Evolutionary conservation across 2,329 filamentous ascomycete species (phyloP).

Genomic region (Trichoderma sp.): DNA sequence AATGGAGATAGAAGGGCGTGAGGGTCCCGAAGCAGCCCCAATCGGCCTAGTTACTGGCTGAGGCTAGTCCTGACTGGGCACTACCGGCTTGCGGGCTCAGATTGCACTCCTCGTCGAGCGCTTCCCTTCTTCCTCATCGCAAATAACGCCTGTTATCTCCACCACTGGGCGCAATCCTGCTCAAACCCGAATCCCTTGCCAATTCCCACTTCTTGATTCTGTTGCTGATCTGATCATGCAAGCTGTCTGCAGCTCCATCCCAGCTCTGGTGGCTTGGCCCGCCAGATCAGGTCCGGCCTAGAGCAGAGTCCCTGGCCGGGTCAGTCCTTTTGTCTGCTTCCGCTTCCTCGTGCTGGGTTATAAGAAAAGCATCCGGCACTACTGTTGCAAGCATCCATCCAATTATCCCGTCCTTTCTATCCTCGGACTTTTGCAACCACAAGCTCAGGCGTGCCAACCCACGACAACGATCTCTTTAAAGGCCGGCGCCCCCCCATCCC

Average conservation of each 20-base stretch:
- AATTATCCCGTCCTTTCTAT: neutral
- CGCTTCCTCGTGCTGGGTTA: neutral
- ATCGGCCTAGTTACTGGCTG: neutral
- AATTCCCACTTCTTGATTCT: neutral
- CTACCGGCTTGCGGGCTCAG: neutral
- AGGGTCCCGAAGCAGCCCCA: neutral
- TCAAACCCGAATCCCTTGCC: conserved; percentile 19
- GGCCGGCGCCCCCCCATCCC: neutral
- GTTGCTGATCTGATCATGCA: conserved; percentile 15
- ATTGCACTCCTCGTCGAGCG: neutral
- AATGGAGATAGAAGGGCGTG: neutral
- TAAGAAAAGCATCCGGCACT: neutral
- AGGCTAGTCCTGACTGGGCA: neutral
- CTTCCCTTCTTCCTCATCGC: neutral
- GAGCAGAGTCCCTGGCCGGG: neutral
- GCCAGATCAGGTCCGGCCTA: neutral
- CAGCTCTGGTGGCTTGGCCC: conserved; percentile 4
- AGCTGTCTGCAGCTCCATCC: neutral
- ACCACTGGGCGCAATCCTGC: conserved; percentile 4
- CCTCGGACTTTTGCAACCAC: neutral
- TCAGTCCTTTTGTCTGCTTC: neutral
- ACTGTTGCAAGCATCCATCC: neutral
- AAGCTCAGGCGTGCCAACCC: neutral
- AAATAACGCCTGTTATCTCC: conserved; percentile 15
- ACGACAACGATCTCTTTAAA: neutral